Conservation (phyloP, 257 asterid species). For the Jaltomata sinuosa region DNA sequence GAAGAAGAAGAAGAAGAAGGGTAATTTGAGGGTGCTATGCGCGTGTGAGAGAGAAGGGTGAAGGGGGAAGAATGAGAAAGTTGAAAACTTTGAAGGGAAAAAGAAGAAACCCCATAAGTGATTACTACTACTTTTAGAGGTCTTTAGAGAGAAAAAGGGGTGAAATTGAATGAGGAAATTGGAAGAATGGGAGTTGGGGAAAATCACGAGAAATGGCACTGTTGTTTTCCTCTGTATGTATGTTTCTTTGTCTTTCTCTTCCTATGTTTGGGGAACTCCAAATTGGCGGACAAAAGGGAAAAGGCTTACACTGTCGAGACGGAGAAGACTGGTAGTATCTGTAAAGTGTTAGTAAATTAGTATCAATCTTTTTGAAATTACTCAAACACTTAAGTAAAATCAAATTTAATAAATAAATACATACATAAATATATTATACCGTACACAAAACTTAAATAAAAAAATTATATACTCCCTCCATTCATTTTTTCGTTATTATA, state of each 20-base stretch:
- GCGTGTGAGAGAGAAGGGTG: slow-evolving; percentile 17
- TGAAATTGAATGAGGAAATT: slow-evolving; percentile 12
- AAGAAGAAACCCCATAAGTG: not conserved
- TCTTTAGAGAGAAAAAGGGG: not conserved
- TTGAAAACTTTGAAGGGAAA: slow-evolving; percentile 2
- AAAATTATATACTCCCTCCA: no score
- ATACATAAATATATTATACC: no score
- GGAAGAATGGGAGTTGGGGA: not conserved
- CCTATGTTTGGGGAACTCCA: not conserved
- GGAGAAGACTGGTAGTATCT: no score
- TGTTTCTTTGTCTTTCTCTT: not conserved
- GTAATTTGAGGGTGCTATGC: not conserved
- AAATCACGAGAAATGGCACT: slow-evolving; percentile 14
- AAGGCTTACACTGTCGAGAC: not conserved
- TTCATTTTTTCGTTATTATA: no score
- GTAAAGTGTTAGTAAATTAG: no score
- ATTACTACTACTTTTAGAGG: not conserved
- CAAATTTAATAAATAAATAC: no score
- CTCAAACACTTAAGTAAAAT: no score
- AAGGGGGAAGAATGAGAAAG: slow-evolving; percentile 7
- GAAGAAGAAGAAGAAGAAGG: slow-evolving; percentile 11
- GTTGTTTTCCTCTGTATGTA: not conserved
- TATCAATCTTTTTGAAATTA: no score
- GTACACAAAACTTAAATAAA: no score
- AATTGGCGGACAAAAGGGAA: not conserved